Evolutionary conservation across 257 asterid species (phyloP).

Genomic region (Scutellaria galericulata): DNA sequence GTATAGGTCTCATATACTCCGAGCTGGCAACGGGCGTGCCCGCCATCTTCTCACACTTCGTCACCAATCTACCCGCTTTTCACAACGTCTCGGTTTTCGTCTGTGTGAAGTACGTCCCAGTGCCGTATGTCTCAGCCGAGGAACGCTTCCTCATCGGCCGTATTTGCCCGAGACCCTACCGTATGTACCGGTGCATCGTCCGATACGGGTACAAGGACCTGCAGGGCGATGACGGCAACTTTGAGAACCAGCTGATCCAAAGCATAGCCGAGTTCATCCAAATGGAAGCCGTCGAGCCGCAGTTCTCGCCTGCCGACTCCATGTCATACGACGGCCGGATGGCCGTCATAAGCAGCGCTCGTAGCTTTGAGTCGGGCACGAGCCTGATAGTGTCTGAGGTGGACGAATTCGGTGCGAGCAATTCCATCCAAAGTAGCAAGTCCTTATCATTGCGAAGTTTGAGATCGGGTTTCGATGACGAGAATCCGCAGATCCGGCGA

Average conservation of each 20-base stretch:
- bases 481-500: conserved; percentile 75
- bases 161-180: conserved; percentile 86
- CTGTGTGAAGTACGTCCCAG: conserved; percentile 87
- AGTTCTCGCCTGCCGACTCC: conserved; percentile 63
- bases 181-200: conserved; percentile 94
- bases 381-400: conserved; percentile 53
- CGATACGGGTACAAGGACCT: conserved; percentile 94
- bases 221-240: conserved; percentile 79
- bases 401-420: conserved; percentile 43
- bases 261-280: conserved; percentile 94
- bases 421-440: conserved; percentile 70
- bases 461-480: conserved; percentile 75
- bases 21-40: conserved; percentile 95
- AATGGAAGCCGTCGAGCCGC: conserved; percentile 92
- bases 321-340: conserved; percentile 84
- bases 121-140: conserved; percentile 81
- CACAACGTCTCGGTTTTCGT: conserved; percentile 87
- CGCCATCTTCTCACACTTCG: conserved; percentile 86
- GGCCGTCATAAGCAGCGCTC: conserved; percentile 92
- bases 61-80: conserved; percentile 95
- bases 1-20: conserved; percentile 90
- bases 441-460: conserved; percentile 74
- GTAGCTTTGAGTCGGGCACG: conserved; percentile 48
- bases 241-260: conserved; percentile 78
- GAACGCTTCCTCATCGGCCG: conserved; percentile 97